phyloP scores from a whole-genome alignment of 2,329 filamentous ascomycete genomes.

The Rachicladosporium sp. region DNA sequence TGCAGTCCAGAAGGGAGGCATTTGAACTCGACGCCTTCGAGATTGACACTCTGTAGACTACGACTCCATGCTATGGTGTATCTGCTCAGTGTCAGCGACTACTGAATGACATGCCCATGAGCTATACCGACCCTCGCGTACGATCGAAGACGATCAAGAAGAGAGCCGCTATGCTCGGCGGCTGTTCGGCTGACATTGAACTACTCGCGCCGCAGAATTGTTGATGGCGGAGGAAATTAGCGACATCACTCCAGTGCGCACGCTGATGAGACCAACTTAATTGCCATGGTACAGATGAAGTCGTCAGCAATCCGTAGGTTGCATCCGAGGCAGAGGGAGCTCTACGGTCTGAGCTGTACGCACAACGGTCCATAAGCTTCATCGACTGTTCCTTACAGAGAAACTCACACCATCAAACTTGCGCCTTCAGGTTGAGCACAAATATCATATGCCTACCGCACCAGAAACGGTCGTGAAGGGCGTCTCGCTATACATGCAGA shows the following conservation, averaged over 20 bases:
- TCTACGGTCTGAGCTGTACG: neutral
- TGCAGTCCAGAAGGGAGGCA: constrained; percentile 88
- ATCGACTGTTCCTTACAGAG: neutral
- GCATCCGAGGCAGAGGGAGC: neutral
- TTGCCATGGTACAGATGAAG: neutral
- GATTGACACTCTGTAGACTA: constrained; percentile 48
- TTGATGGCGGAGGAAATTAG: neutral
- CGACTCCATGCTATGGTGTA: constrained; percentile 83
- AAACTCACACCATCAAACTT: neutral
- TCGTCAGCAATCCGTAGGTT: neutral
- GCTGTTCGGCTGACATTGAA: constrained; percentile 5
- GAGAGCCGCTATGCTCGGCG: constrained; percentile 22
- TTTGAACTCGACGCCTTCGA: constrained; percentile 89
- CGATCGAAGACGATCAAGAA: constrained; percentile 27
- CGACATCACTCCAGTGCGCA: neutral
- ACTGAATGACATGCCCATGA: neutral
- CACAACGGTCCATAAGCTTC: neutral
- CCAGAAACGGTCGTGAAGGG: neutral
- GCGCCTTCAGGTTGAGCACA: neutral
- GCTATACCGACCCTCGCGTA: constrained; percentile 23
- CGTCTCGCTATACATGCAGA: neutral
- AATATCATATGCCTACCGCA: neutral
- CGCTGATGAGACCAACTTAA: neutral
- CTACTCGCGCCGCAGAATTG: neutral
- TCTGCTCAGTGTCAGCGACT: constrained; percentile 26